Evolutionary conservation across 2,329 filamentous ascomycete genomes (phyloP).

Genomic region (Blastomyces emzantsi): DNA sequence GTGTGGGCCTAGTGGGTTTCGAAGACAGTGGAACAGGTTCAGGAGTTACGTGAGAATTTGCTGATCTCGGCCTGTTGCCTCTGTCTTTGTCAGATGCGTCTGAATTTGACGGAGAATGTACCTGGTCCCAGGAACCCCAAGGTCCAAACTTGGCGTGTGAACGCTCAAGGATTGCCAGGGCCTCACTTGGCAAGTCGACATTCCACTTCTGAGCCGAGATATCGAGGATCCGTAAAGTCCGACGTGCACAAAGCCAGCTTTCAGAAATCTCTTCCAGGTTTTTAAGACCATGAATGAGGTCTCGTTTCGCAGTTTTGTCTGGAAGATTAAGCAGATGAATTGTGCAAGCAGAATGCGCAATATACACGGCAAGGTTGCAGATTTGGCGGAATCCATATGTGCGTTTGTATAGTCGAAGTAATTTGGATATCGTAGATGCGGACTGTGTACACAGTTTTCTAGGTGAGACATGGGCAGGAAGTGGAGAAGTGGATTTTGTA

Average conservation of each 20-base stretch:
- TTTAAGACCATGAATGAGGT: slow-evolving; percentile 83
- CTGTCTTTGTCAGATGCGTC: slow-evolving; percentile 21
- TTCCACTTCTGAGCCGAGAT: slow-evolving; percentile 84
- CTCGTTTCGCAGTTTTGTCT: slow-evolving; percentile 79
- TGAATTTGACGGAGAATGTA: slow-evolving; percentile 44
- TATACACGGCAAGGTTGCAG: slow-evolving; percentile 94
- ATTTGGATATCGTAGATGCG: slow-evolving; percentile 79
- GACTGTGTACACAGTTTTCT: slow-evolving; percentile 85
- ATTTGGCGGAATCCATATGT: slow-evolving; percentile 86
- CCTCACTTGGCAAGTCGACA: slow-evolving; percentile 77
- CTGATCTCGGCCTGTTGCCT: not conserved
- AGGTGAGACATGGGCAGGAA: slow-evolving; percentile 80
- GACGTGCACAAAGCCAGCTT: slow-evolving; percentile 81
- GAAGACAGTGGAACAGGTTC: not conserved
- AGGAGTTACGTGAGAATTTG: not conserved
- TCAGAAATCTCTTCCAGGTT: slow-evolving; percentile 94
- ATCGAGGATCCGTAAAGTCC: slow-evolving; percentile 76
- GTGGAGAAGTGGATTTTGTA: slow-evolving; percentile 65
- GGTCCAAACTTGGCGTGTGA: slow-evolving; percentile 72
- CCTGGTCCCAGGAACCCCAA: slow-evolving; percentile 51
- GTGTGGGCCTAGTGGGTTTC: not conserved
- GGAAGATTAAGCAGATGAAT: slow-evolving; percentile 90
- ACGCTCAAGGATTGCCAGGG: slow-evolving; percentile 61
- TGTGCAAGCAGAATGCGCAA: slow-evolving; percentile 86
- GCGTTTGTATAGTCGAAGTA: slow-evolving; percentile 91